Percentiles rank a stretch among this genome's conserved stretches.
Conservation (phyloP, 2,329 filamentous ascomycete genomes). For the Scytalidium sp. region DNA sequence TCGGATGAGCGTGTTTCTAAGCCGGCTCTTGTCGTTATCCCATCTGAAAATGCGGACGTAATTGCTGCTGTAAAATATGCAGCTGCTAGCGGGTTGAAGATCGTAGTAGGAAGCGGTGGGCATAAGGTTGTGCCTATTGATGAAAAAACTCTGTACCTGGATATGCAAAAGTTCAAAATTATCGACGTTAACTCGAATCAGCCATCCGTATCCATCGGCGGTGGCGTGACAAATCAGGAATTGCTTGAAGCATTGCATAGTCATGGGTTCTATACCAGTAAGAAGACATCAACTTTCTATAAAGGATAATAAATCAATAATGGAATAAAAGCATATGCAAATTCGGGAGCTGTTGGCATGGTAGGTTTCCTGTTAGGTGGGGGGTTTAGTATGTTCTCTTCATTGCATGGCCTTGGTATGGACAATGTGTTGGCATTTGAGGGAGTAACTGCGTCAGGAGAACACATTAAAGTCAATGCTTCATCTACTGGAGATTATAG, state of each 20-base stretch:
- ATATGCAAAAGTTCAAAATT: conserved; percentile 28
- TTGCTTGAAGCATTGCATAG: conserved; percentile 19
- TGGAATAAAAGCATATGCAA: conserved; percentile 22
- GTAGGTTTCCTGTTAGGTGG: conserved; percentile 17
- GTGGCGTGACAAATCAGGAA: conserved; percentile 25
- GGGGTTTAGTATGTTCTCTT: conserved; percentile 19
- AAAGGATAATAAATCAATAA: conserved; percentile 24
- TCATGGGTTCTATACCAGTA: conserved; percentile 29
- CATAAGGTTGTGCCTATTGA: conserved; percentile 30
- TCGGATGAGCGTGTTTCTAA: conserved; percentile 22
- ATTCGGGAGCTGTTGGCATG: conserved; percentile 18
- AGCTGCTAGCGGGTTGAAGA: conserved; percentile 21
- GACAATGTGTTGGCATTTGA: conserved; percentile 28
- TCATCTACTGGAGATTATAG: conserved; percentile 21
- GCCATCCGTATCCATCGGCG: conserved; percentile 25
- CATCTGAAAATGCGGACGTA: conserved; percentile 27
- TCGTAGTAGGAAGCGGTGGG: conserved; percentile 28
- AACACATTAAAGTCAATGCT: conserved; percentile 12
- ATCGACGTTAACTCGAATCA: conserved; percentile 25
- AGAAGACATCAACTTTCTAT: conserved; percentile 19
- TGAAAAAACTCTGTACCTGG: conserved; percentile 28
- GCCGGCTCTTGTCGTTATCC: conserved; percentile 27
- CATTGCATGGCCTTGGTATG: conserved; percentile 30
- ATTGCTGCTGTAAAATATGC: conserved; percentile 24
- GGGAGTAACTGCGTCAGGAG: conserved; percentile 21